Base-by-base conservation (phyloP, 176 grass and related monocot genomes). In the Calamus simplicifolius region DNA sequence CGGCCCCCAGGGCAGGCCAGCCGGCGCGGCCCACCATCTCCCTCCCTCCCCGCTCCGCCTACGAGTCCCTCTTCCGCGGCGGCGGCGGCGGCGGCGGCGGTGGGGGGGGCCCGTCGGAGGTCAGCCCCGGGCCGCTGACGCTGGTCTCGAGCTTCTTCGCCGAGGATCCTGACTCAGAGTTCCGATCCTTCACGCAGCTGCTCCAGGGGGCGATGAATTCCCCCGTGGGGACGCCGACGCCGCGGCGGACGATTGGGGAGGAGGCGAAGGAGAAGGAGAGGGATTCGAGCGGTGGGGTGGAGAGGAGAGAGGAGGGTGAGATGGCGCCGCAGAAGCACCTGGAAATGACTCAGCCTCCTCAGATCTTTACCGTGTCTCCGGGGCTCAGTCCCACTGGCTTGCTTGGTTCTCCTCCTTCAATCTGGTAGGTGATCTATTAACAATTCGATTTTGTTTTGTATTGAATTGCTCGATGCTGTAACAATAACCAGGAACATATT, bases 101-200 rank as follows among this genome's bases (percentile, higher is more conserved):
- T 16, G 25, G 66, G 14, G 48, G 30, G 29, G 49, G 23, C 23
- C 61, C 66, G 16, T 56, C 51, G 25, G 75, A 56, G 26, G 54
- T 54, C 71, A 83, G 75, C 76, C 76, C 80, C 49, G 80, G 76
- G 5, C 72, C 80, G 49, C 53, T 88, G 75, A 83, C 80, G 58
- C 55, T 70, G 53, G 59, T 73, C 50, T 51, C 79, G 28, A 26
- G 67, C 50, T 57, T 76, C 75, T 88, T 88, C 71, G 75, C 71
- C 19, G 76, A 83, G 49, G 60, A 52, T 52, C 16, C 76, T 16
- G 82, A 76, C 19, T 62, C 80, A 50, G 68, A 77, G 63, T 88
- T 82, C 72, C 63, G 75, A 35, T 88, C 85, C 54, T 88, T 88
- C 64, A 83, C 75, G 5, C 80, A 88, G 76, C 80, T 83, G 19